A percentile compares a stretch with the other conserved stretches of the same genome.
Conservation (phyloP, 2,329 filamentous ascomycete species). For the Paramyrothecium roridum region DNA sequence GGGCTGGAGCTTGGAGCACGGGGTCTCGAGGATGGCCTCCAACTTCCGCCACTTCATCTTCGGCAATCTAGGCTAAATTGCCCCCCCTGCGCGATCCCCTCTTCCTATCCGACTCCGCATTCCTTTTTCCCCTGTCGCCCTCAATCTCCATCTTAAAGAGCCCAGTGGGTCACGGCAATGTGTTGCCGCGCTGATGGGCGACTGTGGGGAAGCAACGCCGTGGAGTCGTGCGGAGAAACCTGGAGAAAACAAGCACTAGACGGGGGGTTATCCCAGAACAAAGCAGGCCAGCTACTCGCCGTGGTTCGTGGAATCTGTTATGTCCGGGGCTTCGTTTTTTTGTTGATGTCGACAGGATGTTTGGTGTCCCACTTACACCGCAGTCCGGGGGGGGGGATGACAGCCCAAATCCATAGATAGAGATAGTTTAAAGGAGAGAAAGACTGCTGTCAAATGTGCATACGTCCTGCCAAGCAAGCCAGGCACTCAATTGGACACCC, state of each 20-base stretch:
- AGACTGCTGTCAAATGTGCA: too few species aligned
- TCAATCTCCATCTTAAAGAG: too few species aligned
- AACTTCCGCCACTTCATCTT: constrained; percentile 79
- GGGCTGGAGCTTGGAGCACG: constrained; percentile 68
- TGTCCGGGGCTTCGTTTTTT: neutral
- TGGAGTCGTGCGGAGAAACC: neutral
- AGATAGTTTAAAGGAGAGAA: too few species aligned
- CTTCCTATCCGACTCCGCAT: too few species aligned
- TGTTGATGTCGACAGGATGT: neutral
- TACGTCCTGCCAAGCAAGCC: too few species aligned
- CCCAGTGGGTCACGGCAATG: neutral
- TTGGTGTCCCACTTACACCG: neutral
- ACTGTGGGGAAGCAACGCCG: neutral
- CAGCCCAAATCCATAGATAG: too few species aligned
- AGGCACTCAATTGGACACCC: too few species aligned
- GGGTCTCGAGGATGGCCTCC: constrained; percentile 58
- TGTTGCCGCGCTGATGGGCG: neutral
- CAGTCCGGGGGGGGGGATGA: too few species aligned
- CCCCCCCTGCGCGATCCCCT: too few species aligned
- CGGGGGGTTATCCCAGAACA: neutral
- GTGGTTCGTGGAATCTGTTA: neutral
- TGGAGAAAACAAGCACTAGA: too few species aligned
- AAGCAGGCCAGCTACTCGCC: too few species aligned
- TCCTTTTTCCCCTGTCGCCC: too few species aligned
- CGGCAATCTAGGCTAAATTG: constrained; percentile 33